Conservation (phyloP, 1,284 basidiomycete genomes). For the Heterobasidion irregulare region DNA sequence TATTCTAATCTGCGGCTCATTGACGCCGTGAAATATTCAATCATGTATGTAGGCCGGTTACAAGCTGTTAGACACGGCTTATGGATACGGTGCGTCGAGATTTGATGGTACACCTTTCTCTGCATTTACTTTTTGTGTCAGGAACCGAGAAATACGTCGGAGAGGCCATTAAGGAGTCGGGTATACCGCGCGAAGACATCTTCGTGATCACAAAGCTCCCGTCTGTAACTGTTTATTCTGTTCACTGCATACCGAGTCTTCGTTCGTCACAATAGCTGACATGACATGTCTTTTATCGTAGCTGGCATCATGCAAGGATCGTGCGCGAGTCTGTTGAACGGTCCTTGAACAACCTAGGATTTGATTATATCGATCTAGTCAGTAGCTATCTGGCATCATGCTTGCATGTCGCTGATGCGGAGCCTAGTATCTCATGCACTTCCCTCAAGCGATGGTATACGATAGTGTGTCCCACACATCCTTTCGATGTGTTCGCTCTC, state of each 20-base stretch:
- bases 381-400: background rate
- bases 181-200: slow-evolving; percentile 31
- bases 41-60: background rate
- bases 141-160: slow-evolving; percentile 33
- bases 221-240: slow-evolving; percentile 4
- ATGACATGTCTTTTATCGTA: slow-evolving; percentile 1
- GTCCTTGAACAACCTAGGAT: slow-evolving; percentile 19
- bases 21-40: too few relatives aligned
- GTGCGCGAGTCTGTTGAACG: slow-evolving; percentile 21
- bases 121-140: background rate
- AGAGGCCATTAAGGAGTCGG: slow-evolving; percentile 30
- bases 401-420: background rate
- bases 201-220: slow-evolving; percentile 31
- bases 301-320: slow-evolving; percentile 16
- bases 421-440: slow-evolving; percentile 23
- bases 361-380: slow-evolving; percentile 25
- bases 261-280: too few relatives aligned
- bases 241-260: background rate
- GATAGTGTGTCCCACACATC: background rate
- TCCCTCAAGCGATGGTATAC: slow-evolving; percentile 17
- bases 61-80: background rate
- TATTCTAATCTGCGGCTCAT: background rate
- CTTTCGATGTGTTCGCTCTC: background rate
- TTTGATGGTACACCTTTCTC: background rate
- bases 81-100: background rate